Evolutionary conservation across 192 early-diverging fungal genomes (phyloP).

Genomic region (Umbelopsis isabellina): DNA sequence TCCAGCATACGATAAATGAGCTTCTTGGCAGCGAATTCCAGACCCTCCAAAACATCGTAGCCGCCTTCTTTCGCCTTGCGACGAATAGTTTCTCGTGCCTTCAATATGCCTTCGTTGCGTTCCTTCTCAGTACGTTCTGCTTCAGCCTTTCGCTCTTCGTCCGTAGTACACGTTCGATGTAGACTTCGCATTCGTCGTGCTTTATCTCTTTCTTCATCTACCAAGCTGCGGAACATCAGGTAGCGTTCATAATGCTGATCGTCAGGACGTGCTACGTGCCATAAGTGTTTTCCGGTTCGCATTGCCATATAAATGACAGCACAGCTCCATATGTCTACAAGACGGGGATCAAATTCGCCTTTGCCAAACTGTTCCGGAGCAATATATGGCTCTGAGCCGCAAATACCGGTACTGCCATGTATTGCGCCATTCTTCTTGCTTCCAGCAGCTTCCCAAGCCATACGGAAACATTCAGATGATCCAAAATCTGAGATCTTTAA

Average conservation of each 20-base stretch:
- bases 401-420: conserved; percentile 65
- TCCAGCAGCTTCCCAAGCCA: conserved; percentile 63
- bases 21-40: conserved; percentile 39
- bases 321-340: conserved; percentile 53
- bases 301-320: conserved; percentile 44
- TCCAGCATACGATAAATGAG: conserved; percentile 41
- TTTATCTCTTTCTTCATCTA: conserved; percentile 37
- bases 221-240: conserved; percentile 30
- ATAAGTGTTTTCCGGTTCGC: conserved; percentile 36
- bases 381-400: conserved; percentile 86
- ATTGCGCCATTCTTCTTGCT: conserved; percentile 9
- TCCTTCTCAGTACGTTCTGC: conserved; percentile 9
- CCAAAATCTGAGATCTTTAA: conserved; percentile 92
- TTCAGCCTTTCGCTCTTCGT: conserved; percentile 6
- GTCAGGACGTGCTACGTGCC: conserved; percentile 36
- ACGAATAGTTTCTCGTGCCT: conserved; percentile 33
- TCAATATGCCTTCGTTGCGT: conserved; percentile 23
- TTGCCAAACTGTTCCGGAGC: conserved; percentile 76
- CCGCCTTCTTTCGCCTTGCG: conserved; percentile 34
- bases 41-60: conserved; percentile 37
- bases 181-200: conserved; percentile 13
- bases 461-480: conserved; percentile 76
- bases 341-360: conserved; percentile 72
- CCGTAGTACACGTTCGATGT: conserved; percentile 7
- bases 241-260: conserved; percentile 38